Percentiles rank a stretch among this genome's conserved stretches.
These are phyloP conservation scores for Casuarina cunninghamiana DNA, from an alignment of 306 rosid genomes.

Conservation along the genomic window DNA sequence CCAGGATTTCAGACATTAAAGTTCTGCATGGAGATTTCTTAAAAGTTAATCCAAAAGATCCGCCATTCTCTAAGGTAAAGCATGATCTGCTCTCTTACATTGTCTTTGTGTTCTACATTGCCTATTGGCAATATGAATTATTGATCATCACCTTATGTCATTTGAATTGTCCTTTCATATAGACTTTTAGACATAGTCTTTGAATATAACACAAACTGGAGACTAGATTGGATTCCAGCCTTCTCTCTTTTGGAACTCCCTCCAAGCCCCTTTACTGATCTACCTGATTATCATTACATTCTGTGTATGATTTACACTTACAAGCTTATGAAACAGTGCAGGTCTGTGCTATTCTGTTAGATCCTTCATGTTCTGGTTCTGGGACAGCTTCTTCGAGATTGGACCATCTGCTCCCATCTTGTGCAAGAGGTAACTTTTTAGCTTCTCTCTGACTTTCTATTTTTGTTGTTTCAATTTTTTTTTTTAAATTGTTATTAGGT, in stretches of 20 bases:
- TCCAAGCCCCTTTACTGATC: background rate
- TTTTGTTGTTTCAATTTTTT: background rate
- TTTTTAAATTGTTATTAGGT: background rate
- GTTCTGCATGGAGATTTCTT: constrained; percentile 85
- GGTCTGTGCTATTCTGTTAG: constrained; percentile 83
- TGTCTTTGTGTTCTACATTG: constrained; percentile 1
- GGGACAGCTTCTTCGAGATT: constrained; percentile 82
- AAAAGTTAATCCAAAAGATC: constrained; percentile 54
- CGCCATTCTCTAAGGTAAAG: constrained; percentile 68
- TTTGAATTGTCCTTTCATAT: background rate
- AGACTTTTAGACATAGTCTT: background rate
- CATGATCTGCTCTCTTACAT: constrained; percentile 20
- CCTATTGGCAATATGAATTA: background rate
- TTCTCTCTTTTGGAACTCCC: background rate
- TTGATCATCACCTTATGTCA: background rate
- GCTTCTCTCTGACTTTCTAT: background rate
- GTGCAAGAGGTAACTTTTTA: constrained; percentile 51
- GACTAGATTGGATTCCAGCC: background rate
- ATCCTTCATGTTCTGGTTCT: constrained; percentile 94
- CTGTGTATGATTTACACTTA: background rate
- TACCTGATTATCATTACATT: background rate
- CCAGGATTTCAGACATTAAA: constrained; percentile 57
- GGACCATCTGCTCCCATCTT: constrained; percentile 87
- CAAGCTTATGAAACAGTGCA: constrained; percentile 28
- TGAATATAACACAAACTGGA: background rate